Conservation (phyloP, 345 rosid genomes). For the Excoecaria agallocha region DNA sequence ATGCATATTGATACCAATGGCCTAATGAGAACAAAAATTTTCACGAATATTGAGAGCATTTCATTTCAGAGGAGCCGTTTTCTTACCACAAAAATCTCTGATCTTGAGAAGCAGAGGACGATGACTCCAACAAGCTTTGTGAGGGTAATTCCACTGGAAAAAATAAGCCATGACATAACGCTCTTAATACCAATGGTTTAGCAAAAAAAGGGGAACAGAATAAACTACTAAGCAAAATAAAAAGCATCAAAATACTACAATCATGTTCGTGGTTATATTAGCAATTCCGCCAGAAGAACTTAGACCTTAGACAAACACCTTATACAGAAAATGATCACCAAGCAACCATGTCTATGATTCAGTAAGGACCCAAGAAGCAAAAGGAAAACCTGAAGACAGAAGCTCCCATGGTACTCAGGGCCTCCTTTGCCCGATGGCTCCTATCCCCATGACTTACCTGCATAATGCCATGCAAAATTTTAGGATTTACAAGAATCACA, state of each 20-base stretch:
- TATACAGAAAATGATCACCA: background rate
- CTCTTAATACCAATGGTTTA: background rate
- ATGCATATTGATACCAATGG: too few relatives aligned
- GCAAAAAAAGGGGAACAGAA: background rate
- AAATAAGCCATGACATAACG: background rate
- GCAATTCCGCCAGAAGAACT: background rate
- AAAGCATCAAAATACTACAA: background rate
- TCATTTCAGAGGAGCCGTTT: too few relatives aligned
- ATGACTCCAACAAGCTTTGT: slow-evolving; percentile 90
- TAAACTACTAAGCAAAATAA: background rate
- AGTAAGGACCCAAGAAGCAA: background rate
- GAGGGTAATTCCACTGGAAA: slow-evolving; percentile 81
- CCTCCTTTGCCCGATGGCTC: slow-evolving; percentile 18
- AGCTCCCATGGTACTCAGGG: slow-evolving; percentile 28
- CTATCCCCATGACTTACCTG: slow-evolving; percentile 22
- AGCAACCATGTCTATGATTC: background rate
- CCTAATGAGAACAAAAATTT: too few relatives aligned
- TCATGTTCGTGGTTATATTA: background rate
- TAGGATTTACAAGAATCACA: background rate
- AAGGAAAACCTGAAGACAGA: slow-evolving; percentile 26
- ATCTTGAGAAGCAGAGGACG: slow-evolving; percentile 81
- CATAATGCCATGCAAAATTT: background rate
- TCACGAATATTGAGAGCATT: too few relatives aligned
- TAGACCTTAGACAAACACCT: background rate
- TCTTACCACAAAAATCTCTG: slow-evolving; percentile 85